A percentile compares a stretch with the other conserved stretches of the same genome.
These are phyloP conservation scores for Monosporascus sp. DNA, from an alignment of 2,329 filamentous ascomycete genomes.

Conservation along the genomic window DNA sequence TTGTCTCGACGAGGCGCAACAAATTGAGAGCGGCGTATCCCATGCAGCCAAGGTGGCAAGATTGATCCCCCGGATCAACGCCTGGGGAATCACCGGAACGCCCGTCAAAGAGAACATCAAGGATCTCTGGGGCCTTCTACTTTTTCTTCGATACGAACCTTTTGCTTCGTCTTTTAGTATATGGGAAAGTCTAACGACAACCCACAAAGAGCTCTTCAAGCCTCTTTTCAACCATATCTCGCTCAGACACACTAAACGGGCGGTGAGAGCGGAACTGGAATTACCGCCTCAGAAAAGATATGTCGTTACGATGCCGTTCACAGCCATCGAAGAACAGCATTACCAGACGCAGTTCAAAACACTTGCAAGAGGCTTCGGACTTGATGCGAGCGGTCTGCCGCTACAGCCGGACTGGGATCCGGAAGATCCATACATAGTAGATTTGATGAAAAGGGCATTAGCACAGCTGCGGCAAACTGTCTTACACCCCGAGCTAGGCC, in stretches of 20 bases:
- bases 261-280: conserved; percentile 70
- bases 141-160: conserved; percentile 76
- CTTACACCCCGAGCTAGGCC: conserved; percentile 77
- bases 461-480: conserved; percentile 75
- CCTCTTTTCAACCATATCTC: conserved; percentile 67
- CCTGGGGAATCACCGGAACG: conserved; percentile 90
- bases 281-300: conserved; percentile 80
- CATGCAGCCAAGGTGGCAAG: conserved; percentile 77
- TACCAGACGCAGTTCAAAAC: conserved; percentile 72
- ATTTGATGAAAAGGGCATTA: conserved; percentile 76
- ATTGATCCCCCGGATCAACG: conserved; percentile 74
- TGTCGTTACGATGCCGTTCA: conserved; percentile 86
- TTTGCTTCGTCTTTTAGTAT: conserved; percentile 59
- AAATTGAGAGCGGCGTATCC: conserved; percentile 85
- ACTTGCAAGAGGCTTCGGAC: conserved; percentile 65
- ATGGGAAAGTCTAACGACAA: conserved; percentile 63
- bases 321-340: conserved; percentile 83
- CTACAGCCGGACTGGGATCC: conserved; percentile 58
- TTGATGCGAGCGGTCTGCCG: conserved; percentile 62
- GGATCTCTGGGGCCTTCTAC: conserved; percentile 74
- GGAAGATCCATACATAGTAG: conserved; percentile 49
- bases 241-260: conserved; percentile 79
- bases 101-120: conserved; percentile 73
- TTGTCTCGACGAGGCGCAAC: conserved; percentile 75
- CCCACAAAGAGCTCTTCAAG: conserved; percentile 60